Evolutionary conservation across 2,329 filamentous ascomycete species (phyloP), one percentile per base, ranked within the genome.

Genomic region (Lizonia empirigonia): DNA sequence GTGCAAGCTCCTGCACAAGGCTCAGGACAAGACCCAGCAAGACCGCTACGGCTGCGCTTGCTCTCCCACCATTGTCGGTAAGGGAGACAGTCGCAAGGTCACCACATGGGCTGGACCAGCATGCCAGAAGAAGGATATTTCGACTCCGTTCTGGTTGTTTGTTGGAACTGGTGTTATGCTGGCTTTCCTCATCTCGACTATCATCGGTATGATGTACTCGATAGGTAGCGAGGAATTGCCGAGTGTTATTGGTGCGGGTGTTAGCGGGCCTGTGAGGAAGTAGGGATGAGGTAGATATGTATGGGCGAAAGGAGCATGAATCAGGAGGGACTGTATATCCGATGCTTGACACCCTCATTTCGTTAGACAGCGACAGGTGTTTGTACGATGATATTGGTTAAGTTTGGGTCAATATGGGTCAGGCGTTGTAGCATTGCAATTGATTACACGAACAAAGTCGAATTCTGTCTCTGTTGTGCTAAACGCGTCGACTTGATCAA

Each of bases 221-320:
- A 89, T 97, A 66, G 94, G 93, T 26, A 84, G 89, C 71, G 86
- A 96, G 78, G 88, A 91, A 75, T 79, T 97, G 58, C 94, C 94
- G 0, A 91, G 91, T 63, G 93, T 99, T 7, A 92, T 99, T 73
- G 91, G 91, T n/a, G 94, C 94, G 38, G 94, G 94, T 58, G 93
- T 99, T 29, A 89, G 88, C 59, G 84, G 85, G 51, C 81, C 86
- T 41, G 60, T 67, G 20, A 71, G 69, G 50, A 77, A 78, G 63
- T 79, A 69, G 56, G 26, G 32, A 12, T 19, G 15, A 13, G 4
- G 5, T 26, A 8, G 20, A 24, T 37, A 34, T 30, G 26, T 12
- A 24, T 12, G 8, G 26, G 30, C 15, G 35, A n/a, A 13, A 13
- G 12, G 19, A 35, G 27, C 12, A n/a, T 32, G 15, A 15, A 27